Percentiles rank a stretch among this genome's conserved stretches.
Conservation (phyloP, 192 early-diverging fungal species). For the Podila minutissima region DNA sequence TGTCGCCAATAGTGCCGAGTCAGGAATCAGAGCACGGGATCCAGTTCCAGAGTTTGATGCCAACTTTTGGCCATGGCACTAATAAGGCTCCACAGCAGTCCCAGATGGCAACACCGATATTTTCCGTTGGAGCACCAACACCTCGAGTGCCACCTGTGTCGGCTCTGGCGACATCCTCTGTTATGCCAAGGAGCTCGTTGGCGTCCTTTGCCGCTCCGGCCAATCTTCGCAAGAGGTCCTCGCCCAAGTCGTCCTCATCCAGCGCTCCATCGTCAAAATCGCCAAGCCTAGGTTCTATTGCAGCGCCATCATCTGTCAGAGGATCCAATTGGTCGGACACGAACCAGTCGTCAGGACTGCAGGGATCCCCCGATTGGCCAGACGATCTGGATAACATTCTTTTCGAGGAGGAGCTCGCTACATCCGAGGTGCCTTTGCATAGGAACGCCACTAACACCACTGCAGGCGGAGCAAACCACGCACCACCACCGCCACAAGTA, state of each 20-base stretch:
- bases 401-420: slow-evolving; percentile 15
- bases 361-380: slow-evolving; percentile 20
- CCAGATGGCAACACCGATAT: background rate
- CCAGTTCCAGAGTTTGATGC: slow-evolving; percentile 35
- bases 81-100: background rate
- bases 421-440: background rate
- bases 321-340: too few relatives aligned
- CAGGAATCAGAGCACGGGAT: slow-evolving; percentile 7
- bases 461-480: too few relatives aligned
- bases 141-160: background rate
- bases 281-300: too few relatives aligned
- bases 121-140: background rate
- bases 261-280: background rate
- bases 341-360: background rate
- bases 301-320: too few relatives aligned
- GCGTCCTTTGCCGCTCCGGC: slow-evolving; percentile 30
- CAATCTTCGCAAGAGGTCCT: slow-evolving; percentile 23
- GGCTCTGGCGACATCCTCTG: slow-evolving; percentile 1
- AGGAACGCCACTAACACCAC: background rate
- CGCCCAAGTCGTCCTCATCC: background rate
- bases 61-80: slow-evolving; percentile 7
- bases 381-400: slow-evolving; percentile 17
- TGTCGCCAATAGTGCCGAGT: background rate
- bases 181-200: slow-evolving; percentile 7
- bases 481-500: background rate